Evolutionary conservation across 805 yeast species (phyloP), one percentile per base, ranked within the genome.

Genomic region (Nakazawaea pomicola): DNA sequence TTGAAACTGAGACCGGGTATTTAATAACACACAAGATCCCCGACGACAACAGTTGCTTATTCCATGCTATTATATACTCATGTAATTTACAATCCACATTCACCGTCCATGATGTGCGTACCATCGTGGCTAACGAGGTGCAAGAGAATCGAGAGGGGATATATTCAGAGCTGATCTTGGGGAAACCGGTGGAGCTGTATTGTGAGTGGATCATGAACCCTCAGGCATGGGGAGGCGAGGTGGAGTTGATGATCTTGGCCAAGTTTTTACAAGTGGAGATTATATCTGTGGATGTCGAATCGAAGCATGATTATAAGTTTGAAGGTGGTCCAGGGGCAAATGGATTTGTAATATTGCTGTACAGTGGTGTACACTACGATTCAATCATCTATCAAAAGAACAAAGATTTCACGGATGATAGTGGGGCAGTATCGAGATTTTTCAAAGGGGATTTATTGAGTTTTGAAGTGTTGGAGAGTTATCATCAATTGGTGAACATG

Each of bases 201-300:
- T 59, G 72, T 25, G 46, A 59, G 6, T 84, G 93, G 91, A 84
- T 84, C 17, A 48, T 54, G 34, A 61, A 69, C 42, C 70, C 69
- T 15, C 76, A 69, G 27, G 70, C 83, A 14, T 84, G 93, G 95
- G 95, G 95, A 23, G 95, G 95, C 6, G 91, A 87, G 2, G 83
- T 84, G 36, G 95, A 84, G 54, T 59, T 83, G 34, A 76, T 78
- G 7, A 80, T 84, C 6, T 54, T 84, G 21, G 68, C 85, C 2
- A 64, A 68, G 25, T 66, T 69, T 46, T 65, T 80, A 30, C 62
- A 65, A 4, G 58, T 80, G 5, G 65, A 72, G 3, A 77, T 84
- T 31, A 64, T 70, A 40, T 77, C 87, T 9, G 55, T 81, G 21
- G 93, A 84, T 51, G 76, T 84, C 18, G 81, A 77, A 49, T 77